Evolutionary conservation across 805 yeast genomes (phyloP).

Genomic region (Wickerhamomyces ciferrii): DNA sequence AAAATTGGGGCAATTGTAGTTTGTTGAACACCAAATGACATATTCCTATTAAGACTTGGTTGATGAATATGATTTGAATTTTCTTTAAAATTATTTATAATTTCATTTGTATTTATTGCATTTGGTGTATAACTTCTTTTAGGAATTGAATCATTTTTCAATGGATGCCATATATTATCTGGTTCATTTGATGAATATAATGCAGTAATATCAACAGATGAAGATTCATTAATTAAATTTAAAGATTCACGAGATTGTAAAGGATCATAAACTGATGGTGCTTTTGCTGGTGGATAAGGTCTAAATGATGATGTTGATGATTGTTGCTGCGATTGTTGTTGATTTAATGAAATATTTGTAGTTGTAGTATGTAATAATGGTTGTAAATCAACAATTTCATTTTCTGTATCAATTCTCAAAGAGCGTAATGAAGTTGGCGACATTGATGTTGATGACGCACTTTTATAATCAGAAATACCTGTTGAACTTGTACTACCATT

Average conservation of each 20-base stretch:
- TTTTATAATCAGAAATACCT: background rate
- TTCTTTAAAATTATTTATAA: conserved; percentile 19
- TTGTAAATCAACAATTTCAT: conserved; percentile 17
- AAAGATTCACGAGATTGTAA: conserved; percentile 25
- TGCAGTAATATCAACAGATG: conserved; percentile 33
- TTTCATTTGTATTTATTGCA: conserved; percentile 16
- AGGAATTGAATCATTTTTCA: background rate
- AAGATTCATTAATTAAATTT: conserved; percentile 18
- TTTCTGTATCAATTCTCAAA: conserved; percentile 1
- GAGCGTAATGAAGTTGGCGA: conserved; percentile 4
- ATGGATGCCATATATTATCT: conserved; percentile 18
- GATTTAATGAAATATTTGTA: conserved; percentile 1
- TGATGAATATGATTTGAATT: background rate
- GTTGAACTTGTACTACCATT: background rate
- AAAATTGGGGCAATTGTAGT: conserved; percentile 7
- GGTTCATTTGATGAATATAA: conserved; percentile 19
- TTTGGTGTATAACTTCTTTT: conserved; percentile 13
- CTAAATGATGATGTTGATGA: too few species aligned
- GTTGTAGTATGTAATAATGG: conserved; percentile 21
- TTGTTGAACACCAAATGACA: conserved; percentile 25
- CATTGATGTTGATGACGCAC: conserved; percentile 7
- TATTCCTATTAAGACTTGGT: conserved; percentile 3
- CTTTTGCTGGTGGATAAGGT: background rate
- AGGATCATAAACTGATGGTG: conserved; percentile 13
- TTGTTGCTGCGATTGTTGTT: too few species aligned